Conservation (phyloP, 148 eudicot species). For the Rhododendron simsii region DNA sequence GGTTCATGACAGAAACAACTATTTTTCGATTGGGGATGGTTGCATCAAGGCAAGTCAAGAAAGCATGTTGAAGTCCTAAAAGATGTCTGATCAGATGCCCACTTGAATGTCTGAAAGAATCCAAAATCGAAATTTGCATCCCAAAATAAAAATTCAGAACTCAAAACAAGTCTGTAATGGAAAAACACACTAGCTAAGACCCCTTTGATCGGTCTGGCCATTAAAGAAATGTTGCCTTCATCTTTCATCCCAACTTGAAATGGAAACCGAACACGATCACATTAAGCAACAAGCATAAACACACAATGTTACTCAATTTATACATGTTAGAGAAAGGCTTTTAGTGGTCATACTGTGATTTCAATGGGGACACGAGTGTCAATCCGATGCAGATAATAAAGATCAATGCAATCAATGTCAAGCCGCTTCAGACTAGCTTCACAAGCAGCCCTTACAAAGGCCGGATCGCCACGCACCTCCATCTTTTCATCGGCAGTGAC, state of each 20-base stretch:
- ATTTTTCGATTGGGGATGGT: background rate
- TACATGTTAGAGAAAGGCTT: background rate
- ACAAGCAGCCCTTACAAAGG: slow-evolving; percentile 9
- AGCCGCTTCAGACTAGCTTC: slow-evolving; percentile 16
- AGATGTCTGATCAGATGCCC: background rate
- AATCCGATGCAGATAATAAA: slow-evolving; percentile 2
- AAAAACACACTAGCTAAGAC: background rate
- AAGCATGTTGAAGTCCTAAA: background rate
- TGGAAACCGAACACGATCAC: background rate
- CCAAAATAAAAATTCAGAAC: background rate
- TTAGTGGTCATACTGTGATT: background rate
- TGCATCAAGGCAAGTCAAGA: background rate
- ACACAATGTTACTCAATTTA: background rate
- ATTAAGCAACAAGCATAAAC: background rate
- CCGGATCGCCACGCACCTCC: slow-evolving; percentile 7
- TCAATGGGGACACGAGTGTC: background rate
- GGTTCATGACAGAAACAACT: background rate
- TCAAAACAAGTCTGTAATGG: background rate
- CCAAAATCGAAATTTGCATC: too few species aligned
- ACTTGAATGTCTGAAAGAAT: background rate
- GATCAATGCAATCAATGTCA: slow-evolving; percentile 1
- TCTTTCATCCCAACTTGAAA: background rate
- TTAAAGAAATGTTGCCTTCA: background rate
- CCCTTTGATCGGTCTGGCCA: too few species aligned
- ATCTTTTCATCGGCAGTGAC: too few species aligned